Conservation (phyloP, 2,329 filamentous ascomycete species). For the Fusarium heterosporum region DNA sequence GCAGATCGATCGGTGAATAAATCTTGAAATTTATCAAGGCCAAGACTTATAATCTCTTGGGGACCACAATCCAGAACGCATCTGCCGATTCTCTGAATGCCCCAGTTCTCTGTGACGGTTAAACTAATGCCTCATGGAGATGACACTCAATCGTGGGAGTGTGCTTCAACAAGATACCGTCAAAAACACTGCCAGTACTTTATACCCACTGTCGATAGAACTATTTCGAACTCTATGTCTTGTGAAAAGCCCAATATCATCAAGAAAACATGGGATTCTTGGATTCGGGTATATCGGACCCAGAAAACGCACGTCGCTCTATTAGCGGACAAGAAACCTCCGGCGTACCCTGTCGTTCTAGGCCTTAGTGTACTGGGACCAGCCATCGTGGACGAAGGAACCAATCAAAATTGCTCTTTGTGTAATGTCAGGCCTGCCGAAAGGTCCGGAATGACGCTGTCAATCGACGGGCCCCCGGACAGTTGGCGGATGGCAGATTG, state of each 20-base stretch:
- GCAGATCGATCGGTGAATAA: neutral
- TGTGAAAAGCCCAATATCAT: neutral
- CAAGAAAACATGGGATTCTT: conserved; percentile 23
- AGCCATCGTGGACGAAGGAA: neutral
- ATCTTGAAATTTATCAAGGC: neutral
- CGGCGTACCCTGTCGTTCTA: conserved; percentile 10
- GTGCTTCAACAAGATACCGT: neutral
- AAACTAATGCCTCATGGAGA: neutral
- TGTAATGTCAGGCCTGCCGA: conserved; percentile 39
- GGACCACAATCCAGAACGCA: neutral
- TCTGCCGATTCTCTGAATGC: neutral
- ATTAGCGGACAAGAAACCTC: conserved; percentile 37
- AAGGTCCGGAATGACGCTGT: conserved; percentile 38
- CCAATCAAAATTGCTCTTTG: conserved; percentile 19
- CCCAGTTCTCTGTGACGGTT: neutral
- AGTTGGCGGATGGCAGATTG: conserved; percentile 4
- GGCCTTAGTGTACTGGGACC: conserved; percentile 14
- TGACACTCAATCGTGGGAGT: neutral
- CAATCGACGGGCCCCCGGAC: conserved; percentile 17
- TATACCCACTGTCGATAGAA: neutral
- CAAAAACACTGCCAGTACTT: neutral
- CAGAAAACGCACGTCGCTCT: conserved; percentile 19
- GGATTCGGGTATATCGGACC: conserved; percentile 28
- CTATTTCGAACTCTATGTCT: no score
- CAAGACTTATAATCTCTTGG: neutral